Percentiles rank a stretch among this genome's conserved stretches.
These are phyloP conservation scores for Ganoderma resinaceum DNA, from an alignment of 1,284 basidiomycete genomes.

Conservation along the genomic window DNA sequence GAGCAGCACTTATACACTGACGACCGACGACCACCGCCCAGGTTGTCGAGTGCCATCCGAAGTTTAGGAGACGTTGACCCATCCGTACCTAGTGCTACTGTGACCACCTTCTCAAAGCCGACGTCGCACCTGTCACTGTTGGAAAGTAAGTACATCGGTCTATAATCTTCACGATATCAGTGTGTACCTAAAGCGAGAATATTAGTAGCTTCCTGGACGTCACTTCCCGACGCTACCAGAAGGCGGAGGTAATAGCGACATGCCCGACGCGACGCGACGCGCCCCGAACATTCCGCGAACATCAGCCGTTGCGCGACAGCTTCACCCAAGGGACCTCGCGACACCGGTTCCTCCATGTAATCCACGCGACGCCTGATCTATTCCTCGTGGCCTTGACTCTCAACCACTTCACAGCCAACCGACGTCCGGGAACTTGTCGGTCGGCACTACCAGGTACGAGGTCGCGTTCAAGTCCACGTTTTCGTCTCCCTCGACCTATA, in stretches of 20 bases:
- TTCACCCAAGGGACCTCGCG: neutral
- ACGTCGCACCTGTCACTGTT: neutral
- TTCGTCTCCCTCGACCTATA: neutral
- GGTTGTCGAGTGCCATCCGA: conserved; percentile 3
- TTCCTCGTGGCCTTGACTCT: neutral
- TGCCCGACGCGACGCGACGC: conserved; percentile 5
- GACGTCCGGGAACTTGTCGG: conserved; percentile 18
- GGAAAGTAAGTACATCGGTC: too few species aligned
- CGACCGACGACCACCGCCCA: neutral
- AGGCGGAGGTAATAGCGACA: neutral
- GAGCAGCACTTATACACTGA: neutral
- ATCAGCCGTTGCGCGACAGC: conserved; percentile 23
- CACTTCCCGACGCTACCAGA: neutral
- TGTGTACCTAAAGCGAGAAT: neutral
- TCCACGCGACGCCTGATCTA: neutral
- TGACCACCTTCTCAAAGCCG: neutral
- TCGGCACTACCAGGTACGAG: conserved; percentile 11
- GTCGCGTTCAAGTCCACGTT: neutral
- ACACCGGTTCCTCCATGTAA: conserved; percentile 3
- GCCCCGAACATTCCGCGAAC: conserved; percentile 31
- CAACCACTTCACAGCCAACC: neutral
- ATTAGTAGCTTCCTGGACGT: neutral
- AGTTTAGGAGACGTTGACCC: conserved; percentile 23
- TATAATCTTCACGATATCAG: neutral
- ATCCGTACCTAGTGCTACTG: neutral